Evolutionary conservation across 2,329 filamentous ascomycete species (phyloP).

Genomic region (Exophiala mesophila): DNA sequence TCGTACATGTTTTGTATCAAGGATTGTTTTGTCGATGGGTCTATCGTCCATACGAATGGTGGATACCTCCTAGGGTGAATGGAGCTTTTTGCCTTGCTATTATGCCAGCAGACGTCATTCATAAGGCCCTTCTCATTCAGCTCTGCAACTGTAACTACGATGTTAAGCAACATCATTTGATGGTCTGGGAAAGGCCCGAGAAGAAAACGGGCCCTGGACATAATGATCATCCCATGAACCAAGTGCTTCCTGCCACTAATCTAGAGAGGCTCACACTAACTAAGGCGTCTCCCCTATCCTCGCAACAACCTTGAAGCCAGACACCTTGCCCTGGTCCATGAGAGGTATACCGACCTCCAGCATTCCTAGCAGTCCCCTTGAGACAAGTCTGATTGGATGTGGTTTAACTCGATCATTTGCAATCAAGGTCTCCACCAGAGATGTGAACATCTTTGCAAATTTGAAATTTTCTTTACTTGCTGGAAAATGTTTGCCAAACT

Average conservation of each 20-base stretch:
- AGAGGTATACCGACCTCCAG: conserved; percentile 41
- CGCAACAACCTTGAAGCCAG: conserved; percentile 44
- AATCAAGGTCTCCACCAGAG: conserved; percentile 38
- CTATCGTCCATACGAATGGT: conserved; percentile 32
- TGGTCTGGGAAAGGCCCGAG: no score
- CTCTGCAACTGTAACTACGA: no score
- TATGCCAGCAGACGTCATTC: no score
- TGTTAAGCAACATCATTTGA: no score
- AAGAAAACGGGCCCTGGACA: no score
- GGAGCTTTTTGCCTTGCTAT: no score
- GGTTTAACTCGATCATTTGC: conserved; percentile 39
- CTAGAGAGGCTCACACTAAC: no score
- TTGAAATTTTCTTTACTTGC: conserved; percentile 35
- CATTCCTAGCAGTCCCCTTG: conserved; percentile 38
- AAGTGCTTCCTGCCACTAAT: no score
- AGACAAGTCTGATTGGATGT: conserved; percentile 40
- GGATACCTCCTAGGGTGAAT: conserved; percentile 36
- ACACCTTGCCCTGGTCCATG: conserved; percentile 41
- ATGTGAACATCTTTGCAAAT: conserved; percentile 39
- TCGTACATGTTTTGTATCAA: conserved; percentile 44
- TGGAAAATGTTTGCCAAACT: conserved; percentile 4
- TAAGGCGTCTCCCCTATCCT: conserved; percentile 34
- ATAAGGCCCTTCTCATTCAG: no score
- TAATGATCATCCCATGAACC: no score
- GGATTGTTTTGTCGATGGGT: conserved; percentile 38